Base-by-base conservation (phyloP, 495 filamentous ascomycete genomes). In the Xylona heveae region DNA sequence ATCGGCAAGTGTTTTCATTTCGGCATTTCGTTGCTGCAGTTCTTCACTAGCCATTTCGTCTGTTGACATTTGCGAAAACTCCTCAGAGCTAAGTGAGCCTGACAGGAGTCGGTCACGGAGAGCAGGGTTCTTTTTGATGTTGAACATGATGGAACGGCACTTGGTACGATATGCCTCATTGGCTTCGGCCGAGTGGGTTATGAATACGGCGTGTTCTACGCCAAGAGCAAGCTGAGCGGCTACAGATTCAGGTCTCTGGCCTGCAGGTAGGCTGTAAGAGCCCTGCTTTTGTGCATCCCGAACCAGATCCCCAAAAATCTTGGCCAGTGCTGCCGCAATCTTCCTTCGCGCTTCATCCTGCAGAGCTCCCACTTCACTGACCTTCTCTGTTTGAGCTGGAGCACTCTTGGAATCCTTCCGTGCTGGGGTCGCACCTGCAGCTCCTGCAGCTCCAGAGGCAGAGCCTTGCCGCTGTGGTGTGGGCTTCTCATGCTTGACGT, bases 41-140 rank as follows among this genome's bases (percentile, higher is more conserved):
- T 95, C 82, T 49, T 91, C 78, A 37, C 78, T 84, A 5, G 80
- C 81, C 64, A 97, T 80, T 36, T 93, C 78, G 45, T 82, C 74
- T 1, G 74, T 61, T 6, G 67, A 68, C 85, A 97, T 94, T 35
- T 65, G 64, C 24, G 79, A 74, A 22, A 97, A 62, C 25, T 67
- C 68, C 14, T 73, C 61, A 0, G 82, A 62, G 3, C 72, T 67
- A 35, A 94, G 57, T 31, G 55, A 63, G 32, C 69, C 67, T 37
- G 60, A 64, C 18, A 94, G 62, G 24, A 97, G 55, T 29, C 77
- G 71, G 50, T 74, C 65, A 38, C 71, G 66, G 33, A 97, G 66
- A 38, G 76, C 69, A 37, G 65, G 48, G 48, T 97, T 97, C 48
- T 66, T 68, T 58, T 90, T 88, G 38, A 92, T 55, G 54, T 94